Percentiles rank a stretch among this genome's conserved stretches.
These are phyloP conservation scores for Vigna mungo DNA, from an alignment of 306 rosid genomes.

Conservation along the genomic window DNA sequence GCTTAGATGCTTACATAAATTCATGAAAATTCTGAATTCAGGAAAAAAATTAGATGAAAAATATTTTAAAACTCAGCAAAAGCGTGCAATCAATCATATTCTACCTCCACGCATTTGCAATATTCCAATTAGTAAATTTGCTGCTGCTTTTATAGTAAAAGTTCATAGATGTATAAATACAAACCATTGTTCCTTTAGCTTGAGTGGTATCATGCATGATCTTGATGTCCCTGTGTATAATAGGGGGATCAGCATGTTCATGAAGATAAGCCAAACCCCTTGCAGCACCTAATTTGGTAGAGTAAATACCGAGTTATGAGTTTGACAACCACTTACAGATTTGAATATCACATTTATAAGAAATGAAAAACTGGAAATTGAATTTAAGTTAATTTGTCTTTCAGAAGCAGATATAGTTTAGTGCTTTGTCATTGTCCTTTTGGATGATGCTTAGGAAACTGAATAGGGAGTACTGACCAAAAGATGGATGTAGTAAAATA, in stretches of 20 bases:
- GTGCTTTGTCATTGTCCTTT: neutral
- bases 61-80: neutral
- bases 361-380: neutral
- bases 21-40: neutral
- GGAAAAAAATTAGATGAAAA: neutral
- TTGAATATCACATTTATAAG: neutral
- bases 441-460: neutral
- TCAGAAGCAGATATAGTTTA: neutral
- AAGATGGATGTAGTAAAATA: neutral
- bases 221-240: conserved; percentile 74
- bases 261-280: conserved; percentile 75
- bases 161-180: conserved; percentile 29
- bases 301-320: neutral
- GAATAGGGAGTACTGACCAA: neutral
- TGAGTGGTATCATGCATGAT: conserved; percentile 61
- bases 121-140: neutral
- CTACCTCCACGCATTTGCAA: neutral
- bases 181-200: conserved; percentile 74
- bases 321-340: neutral
- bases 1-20: neutral
- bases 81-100: neutral
- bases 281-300: conserved; percentile 54
- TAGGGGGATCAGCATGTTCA: conserved; percentile 68
- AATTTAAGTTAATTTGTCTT: neutral
- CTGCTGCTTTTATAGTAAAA: neutral